These are phyloP conservation scores for Globisporangium ultimum DNA, from an alignment of 352 stramenopile species.

Conservation along the genomic window DNA sequence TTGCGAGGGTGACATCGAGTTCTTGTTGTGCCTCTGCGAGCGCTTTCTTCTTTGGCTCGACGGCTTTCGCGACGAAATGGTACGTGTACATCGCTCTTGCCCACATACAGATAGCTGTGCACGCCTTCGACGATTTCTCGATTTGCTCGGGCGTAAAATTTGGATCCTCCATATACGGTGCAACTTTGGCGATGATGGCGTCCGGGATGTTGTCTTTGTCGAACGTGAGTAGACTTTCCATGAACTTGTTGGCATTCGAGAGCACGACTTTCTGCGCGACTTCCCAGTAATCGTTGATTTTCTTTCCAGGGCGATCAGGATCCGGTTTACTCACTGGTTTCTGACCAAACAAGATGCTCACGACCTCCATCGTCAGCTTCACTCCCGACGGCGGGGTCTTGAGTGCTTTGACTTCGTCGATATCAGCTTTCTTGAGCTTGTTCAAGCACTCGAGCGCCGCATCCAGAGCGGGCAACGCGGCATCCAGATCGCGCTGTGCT, in stretches of 20 bases:
- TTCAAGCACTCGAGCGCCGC: conserved; percentile 88
- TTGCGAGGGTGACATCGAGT: conserved; percentile 45
- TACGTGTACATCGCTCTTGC: conserved; percentile 83
- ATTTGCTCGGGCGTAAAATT: conserved; percentile 91
- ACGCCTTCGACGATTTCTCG: conserved; percentile 90
- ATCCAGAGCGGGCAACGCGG: conserved; percentile 83
- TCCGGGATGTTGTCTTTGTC: conserved; percentile 94
- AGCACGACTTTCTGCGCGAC: conserved; percentile 88
- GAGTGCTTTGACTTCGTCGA: conserved; percentile 91
- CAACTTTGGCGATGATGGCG: conserved; percentile 78
- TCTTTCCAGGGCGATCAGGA: conserved; percentile 85
- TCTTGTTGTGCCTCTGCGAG: conserved; percentile 57
- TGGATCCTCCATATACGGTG: conserved; percentile 85
- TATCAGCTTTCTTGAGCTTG: conserved; percentile 89
- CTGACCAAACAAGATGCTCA: conserved; percentile 89
- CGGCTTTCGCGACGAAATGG: conserved; percentile 77
- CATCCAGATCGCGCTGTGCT: conserved; percentile 84
- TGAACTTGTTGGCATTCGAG: conserved; percentile 91
- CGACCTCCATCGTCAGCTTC: conserved; percentile 92
- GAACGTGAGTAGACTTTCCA: conserved; percentile 86
- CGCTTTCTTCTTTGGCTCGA: conserved; percentile 74
- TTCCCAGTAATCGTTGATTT: conserved; percentile 91
- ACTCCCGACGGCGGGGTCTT: conserved; percentile 90
- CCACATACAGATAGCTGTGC: conserved; percentile 91
- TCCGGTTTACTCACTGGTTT: conserved; percentile 89